These are phyloP conservation scores for Gamsiella multidivaricata DNA, from an alignment of 192 early-diverging fungal species.

Conservation along the genomic window DNA sequence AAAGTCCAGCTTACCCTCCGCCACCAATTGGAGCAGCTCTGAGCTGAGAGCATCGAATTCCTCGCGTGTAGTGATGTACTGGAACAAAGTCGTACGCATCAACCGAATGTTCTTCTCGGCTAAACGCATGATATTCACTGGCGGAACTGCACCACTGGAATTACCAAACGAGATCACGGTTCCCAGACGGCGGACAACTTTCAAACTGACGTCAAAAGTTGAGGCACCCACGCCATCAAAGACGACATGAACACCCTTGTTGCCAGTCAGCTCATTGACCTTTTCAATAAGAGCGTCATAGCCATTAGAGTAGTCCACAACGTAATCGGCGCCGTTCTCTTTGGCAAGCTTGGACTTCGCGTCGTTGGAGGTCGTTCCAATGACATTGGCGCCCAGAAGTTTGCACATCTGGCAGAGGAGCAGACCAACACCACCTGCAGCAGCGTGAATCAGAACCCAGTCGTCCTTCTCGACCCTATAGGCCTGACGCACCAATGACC, in stretches of 20 bases:
- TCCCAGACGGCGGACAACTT: constrained; percentile 72
- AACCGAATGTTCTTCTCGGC: constrained; percentile 77
- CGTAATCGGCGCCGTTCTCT: constrained; percentile 74
- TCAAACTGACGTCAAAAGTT: constrained; percentile 81
- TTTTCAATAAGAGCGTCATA: constrained; percentile 72
- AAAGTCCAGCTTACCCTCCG: constrained; percentile 69
- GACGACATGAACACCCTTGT: constrained; percentile 81
- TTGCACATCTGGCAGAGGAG: constrained; percentile 83
- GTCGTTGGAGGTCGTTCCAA: constrained; percentile 81
- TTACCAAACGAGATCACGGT: constrained; percentile 90
- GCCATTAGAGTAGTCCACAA: constrained; percentile 72
- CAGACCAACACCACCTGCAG: constrained; percentile 89
- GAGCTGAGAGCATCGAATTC: constrained; percentile 72
- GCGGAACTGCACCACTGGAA: constrained; percentile 82
- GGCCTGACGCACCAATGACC: constrained; percentile 73
- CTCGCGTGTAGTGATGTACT: constrained; percentile 73
- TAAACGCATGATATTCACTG: constrained; percentile 67
- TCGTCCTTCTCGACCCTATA: constrained; percentile 81
- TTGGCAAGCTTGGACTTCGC: constrained; percentile 76
- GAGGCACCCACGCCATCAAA: constrained; percentile 94
- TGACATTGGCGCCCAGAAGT: constrained; percentile 84
- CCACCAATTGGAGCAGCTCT: constrained; percentile 72
- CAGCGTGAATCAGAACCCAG: constrained; percentile 88
- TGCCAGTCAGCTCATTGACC: constrained; percentile 79
- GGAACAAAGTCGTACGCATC: constrained; percentile 78